Evolutionary conservation across 495 filamentous ascomycete species (phyloP), one percentile per base, ranked within the genome.

Genomic region (Penicillium cinerascens): DNA sequence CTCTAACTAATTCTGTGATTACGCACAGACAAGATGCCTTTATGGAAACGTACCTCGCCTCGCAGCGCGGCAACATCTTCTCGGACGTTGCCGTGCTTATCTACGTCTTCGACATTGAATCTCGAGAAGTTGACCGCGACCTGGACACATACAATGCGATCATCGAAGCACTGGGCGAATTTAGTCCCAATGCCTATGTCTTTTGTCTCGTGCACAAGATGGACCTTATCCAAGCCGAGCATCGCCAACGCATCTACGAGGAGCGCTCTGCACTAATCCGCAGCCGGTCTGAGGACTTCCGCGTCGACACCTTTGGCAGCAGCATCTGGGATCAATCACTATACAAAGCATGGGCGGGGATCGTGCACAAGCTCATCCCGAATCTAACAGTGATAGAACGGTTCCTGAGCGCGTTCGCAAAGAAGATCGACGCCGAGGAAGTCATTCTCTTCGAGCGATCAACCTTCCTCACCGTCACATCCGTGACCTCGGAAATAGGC

Each of bases 51-150:
- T 98, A 97, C 71, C 88, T 98, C 49, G 85, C 87, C 11, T 87
- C 90, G 47, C 93, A 98, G 72, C 90, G 92, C 37, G 82, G 87
- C 50, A 92, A 97, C 74, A 92, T 97, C 71, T 98, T 98, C 78
- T 86, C 84, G 62, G 90, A 90, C 70, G 93, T 98, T 47, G 93
- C 92, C 17, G 92, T 97, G 53, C 80, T 98, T 10, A 98, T 98
- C 74, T 98, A 97, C 75, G 95, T 98, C 64, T 98, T 98, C 72
- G 93, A 98, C 67, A 92, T 97, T 54, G 93, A 97, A 67, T 95
- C 89, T 20, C 86, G 89, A 57, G 93, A 97, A 63, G 89, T 95
- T 55, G 87, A 91, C 18, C 84, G 89, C 51, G 95, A 97, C 67
- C 82, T 96, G 41, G 82, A 91, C 47, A 93, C 88, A 35, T 98